A percentile compares a stretch with the other conserved stretches of the same genome.
Evolutionary conservation across 805 yeast genomes (phyloP).

Genomic region (Priceomyces castillae): DNA sequence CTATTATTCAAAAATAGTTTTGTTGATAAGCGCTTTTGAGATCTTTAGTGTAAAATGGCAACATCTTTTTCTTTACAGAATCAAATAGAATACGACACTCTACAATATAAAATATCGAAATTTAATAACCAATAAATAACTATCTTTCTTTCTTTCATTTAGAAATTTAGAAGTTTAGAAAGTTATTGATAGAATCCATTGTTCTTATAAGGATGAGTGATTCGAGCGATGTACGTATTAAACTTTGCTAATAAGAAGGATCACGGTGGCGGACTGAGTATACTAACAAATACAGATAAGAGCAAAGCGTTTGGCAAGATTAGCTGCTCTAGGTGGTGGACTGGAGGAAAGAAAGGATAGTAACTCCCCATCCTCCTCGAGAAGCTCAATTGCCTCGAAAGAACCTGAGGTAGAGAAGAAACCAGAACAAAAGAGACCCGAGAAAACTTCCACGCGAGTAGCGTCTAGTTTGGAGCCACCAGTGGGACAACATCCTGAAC

Average conservation of each 20-base stretch:
- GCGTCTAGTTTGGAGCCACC: neutral
- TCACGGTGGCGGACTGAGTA: conserved; percentile 10
- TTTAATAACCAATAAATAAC: no score
- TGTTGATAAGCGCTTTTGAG: neutral
- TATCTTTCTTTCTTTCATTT: no score
- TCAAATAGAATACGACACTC: no score
- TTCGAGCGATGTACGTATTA: conserved; percentile 16
- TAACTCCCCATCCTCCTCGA: neutral
- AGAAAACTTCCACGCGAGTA: neutral
- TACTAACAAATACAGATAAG: conserved; percentile 38
- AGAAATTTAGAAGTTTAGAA: neutral
- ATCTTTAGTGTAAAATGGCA: neutral
- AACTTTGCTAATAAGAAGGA: neutral
- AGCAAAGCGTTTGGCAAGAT: conserved; percentile 52
- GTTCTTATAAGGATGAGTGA: conserved; percentile 5
- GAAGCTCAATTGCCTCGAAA: neutral
- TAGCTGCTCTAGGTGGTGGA: conserved; percentile 21
- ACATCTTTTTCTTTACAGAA: neutral
- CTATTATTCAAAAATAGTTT: neutral
- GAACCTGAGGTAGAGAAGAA: neutral
- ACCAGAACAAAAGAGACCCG: neutral
- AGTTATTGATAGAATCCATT: neutral
- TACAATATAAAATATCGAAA: no score
- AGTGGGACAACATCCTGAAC: neutral
- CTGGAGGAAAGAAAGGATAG: neutral